phyloP scores from a whole-genome alignment of 2,329 filamentous ascomycete species.

The Neopestalotiopsis sp. region DNA sequence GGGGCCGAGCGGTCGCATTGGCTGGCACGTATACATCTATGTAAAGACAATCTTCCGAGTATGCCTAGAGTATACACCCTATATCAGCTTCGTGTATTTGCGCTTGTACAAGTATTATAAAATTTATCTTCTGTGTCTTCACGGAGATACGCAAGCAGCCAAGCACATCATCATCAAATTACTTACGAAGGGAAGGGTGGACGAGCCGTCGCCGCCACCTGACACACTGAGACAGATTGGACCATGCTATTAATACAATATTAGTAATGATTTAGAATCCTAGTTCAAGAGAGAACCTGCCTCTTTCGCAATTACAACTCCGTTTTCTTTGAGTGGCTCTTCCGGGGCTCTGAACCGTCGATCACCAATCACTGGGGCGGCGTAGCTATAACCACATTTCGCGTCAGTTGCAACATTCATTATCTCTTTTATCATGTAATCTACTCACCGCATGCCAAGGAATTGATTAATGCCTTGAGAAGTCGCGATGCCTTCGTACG shows the following conservation, averaged over 20 bases:
- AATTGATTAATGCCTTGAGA: neutral
- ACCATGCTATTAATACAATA: neutral
- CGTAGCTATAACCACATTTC: neutral
- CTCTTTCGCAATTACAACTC: neutral
- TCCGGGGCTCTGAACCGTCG: neutral
- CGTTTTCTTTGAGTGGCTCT: neutral
- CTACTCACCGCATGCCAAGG: neutral
- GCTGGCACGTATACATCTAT: conserved; percentile 60
- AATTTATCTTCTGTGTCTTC: too few species aligned
- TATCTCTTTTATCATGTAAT: neutral
- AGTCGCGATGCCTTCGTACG: neutral
- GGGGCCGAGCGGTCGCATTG: neutral
- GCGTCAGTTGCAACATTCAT: neutral
- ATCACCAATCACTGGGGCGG: neutral
- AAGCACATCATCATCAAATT: too few species aligned
- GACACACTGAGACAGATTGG: neutral
- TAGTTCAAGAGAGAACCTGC: neutral
- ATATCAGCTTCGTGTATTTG: too few species aligned
- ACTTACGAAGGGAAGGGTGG: neutral
- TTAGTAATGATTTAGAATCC: neutral
- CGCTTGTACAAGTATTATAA: too few species aligned
- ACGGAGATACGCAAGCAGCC: too few species aligned
- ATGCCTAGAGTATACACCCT: neutral
- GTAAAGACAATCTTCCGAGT: conserved; percentile 59
- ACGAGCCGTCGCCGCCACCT: neutral